Conservation (phyloP, 768 basidiomycete species). For the Tylopilus sp. region DNA sequence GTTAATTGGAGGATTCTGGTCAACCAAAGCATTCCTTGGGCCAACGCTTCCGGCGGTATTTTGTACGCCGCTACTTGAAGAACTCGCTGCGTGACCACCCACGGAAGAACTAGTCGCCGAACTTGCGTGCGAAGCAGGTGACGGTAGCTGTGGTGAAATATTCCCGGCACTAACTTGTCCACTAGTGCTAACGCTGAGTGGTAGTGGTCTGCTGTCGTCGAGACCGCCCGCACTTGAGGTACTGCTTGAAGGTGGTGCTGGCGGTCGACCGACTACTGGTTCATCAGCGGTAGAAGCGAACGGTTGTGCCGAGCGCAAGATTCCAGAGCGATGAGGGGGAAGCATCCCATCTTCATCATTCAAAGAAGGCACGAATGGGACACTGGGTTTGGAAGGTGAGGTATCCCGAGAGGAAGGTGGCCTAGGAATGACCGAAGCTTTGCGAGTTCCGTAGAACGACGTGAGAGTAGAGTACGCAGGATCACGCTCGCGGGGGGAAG, state of each 20-base stretch:
- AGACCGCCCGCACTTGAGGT: constrained; percentile 46
- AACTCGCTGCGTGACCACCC: constrained; percentile 29
- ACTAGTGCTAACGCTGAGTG: constrained; percentile 49
- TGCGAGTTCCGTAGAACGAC: constrained; percentile 28
- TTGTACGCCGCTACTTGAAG: constrained; percentile 27
- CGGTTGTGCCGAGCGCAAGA: constrained; percentile 25
- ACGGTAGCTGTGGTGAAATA: constrained; percentile 71
- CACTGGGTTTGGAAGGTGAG: constrained; percentile 25
- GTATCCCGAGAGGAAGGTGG: constrained; percentile 25
- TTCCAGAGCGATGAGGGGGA: constrained; percentile 28
- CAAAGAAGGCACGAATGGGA: constrained; percentile 21
- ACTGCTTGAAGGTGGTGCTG: constrained; percentile 36
- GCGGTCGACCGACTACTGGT: constrained; percentile 25
- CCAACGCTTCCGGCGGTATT: constrained; percentile 22
- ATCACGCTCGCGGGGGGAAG: constrained; percentile 33
- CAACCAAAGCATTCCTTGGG: constrained; percentile 46
- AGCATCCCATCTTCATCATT: constrained; percentile 34
- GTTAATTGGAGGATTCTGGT: constrained; percentile 98
- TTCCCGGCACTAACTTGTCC: constrained; percentile 31
- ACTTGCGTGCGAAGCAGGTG: constrained; percentile 66
- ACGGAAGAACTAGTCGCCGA: constrained; percentile 39
- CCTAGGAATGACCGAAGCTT: constrained; percentile 21
- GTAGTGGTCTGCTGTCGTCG: constrained; percentile 23
- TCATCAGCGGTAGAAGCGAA: constrained; percentile 26
- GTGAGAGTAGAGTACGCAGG: constrained; percentile 20